Base-by-base conservation (phyloP, 768 basidiomycete genomes). In the Russula ochroleuca region DNA sequence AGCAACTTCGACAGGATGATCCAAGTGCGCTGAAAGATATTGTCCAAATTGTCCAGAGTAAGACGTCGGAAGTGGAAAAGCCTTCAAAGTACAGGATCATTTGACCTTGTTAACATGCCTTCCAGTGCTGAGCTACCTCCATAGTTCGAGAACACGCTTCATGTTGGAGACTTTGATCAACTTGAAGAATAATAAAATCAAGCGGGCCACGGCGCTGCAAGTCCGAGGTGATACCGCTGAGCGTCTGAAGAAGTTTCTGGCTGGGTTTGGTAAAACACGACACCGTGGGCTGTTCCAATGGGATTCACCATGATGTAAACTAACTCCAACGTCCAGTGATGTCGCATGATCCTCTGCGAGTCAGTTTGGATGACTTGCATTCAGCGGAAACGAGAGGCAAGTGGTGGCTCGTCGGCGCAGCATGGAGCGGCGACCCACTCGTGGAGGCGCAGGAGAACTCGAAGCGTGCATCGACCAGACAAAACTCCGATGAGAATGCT, bases 391-490 rank as follows among this genome's bases (percentile, higher is more conserved):
- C 81, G 13, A 90, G 86, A 71, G 97, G 95, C 5, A 97, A 97
- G 77, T 98, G 97, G 97, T 98, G 97, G 96, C 80, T 98, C 2
- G 92, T 98, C 40, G 97, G 96, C 19, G 93, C 96, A 1, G 96
- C 92, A 0, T 99, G 96, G 96, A 82, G 83, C 37, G 95, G 95
- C 2, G 87, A 98, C 70, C 95, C 97, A 9, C 81, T 98, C 4
- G 79, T 87, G 21, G 95, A 98, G 61, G 83, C 80, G 49, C 82
- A 83, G 62, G 79, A 75, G 5, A 73, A 75, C 33, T 69, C 72
- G 47, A 69, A 72, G 23, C 73, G 72, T 38, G 53, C 66, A 3
- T 64, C 71, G 5, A 53, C 69, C 49, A 60, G 69, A 57, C 70
- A 74, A 49, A 70, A 73, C 47, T 69, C 67, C 19, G 69, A 67